Evolutionary conservation across 1,139 yeast genomes (phyloP).

Genomic region (Geotrichum reessii): DNA sequence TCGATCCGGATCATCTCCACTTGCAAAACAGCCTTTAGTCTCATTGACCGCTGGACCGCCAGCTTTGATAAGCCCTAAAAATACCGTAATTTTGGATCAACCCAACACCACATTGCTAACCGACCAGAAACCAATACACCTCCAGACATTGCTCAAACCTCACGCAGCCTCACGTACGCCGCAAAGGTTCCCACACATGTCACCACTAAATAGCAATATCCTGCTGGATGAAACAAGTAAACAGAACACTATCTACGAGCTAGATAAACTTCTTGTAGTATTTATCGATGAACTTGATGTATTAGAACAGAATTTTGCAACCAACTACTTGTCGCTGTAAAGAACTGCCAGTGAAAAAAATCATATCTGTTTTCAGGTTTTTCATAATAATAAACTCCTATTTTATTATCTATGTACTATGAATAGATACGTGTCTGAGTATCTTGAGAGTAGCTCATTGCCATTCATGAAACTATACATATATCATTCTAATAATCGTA

Average conservation of each 20-base stretch:
- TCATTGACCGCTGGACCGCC: not conserved
- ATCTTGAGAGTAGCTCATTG: not conserved
- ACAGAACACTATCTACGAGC: slow-evolving; percentile 28
- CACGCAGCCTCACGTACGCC: not conserved
- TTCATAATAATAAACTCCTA: not conserved
- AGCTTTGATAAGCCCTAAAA: not conserved
- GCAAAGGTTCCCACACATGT: slow-evolving; percentile 11
- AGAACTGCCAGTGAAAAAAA: not conserved
- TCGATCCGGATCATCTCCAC: slow-evolving; percentile 4
- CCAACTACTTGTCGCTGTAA: not conserved
- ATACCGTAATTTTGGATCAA: not conserved
- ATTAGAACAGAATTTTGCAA: slow-evolving; percentile 11
- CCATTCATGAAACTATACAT: not conserved
- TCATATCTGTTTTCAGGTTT: not conserved
- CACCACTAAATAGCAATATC: slow-evolving; percentile 27
- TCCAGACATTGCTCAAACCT: slow-evolving; percentile 1
- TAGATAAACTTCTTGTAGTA: slow-evolving; percentile 29
- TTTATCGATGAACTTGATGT: slow-evolving; percentile 30
- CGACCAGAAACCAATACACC: not conserved
- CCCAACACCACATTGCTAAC: not conserved
- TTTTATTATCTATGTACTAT: not conserved
- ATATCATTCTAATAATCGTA: slow-evolving; percentile 23
- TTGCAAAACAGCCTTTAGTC: not conserved
- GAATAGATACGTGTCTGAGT: not conserved
- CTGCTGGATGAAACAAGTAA: slow-evolving; percentile 33